Conservation (phyloP, 768 basidiomycete genomes). For the Tulasnella sp. region DNA sequence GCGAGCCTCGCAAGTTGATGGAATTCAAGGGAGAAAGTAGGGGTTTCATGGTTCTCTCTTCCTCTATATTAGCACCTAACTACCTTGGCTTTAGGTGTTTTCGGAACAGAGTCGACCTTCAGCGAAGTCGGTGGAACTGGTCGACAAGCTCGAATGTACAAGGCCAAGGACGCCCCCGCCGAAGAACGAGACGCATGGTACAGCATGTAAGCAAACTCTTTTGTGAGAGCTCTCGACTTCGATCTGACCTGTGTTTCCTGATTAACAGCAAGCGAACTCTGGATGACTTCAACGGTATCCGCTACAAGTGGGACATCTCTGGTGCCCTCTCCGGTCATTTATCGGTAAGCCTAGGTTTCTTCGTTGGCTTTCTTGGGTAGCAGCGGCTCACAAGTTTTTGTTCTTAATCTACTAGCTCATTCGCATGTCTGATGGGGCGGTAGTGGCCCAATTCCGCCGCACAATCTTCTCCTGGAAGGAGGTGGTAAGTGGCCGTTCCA, state of each 20-base stretch:
- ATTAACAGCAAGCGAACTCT: background rate
- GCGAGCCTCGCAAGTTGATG: background rate
- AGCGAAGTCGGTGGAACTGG: background rate
- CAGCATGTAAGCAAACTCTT: background rate
- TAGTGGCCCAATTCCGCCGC: background rate
- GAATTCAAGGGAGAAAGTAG: background rate
- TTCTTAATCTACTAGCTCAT: background rate
- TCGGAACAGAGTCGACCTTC: background rate
- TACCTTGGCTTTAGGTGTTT: background rate
- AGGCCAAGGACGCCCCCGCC: background rate
- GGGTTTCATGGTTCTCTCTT: too few relatives aligned
- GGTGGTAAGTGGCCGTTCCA: constrained; percentile 1
- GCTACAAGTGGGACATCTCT: constrained; percentile 1
- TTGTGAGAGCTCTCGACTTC: background rate
- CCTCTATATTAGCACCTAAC: too few relatives aligned
- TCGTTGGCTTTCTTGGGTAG: background rate
- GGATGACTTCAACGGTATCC: background rate
- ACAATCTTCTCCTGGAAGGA: constrained; percentile 1
- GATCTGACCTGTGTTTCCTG: background rate
- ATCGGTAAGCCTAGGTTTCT: background rate
- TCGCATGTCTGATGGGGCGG: background rate
- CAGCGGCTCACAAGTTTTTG: background rate
- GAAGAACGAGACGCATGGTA: constrained; percentile 12
- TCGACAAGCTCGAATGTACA: background rate
- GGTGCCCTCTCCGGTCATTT: background rate